These are phyloP conservation scores for Urostyla sp. DNA, from an alignment of 73 alveolate genomes.

Conservation along the genomic window DNA sequence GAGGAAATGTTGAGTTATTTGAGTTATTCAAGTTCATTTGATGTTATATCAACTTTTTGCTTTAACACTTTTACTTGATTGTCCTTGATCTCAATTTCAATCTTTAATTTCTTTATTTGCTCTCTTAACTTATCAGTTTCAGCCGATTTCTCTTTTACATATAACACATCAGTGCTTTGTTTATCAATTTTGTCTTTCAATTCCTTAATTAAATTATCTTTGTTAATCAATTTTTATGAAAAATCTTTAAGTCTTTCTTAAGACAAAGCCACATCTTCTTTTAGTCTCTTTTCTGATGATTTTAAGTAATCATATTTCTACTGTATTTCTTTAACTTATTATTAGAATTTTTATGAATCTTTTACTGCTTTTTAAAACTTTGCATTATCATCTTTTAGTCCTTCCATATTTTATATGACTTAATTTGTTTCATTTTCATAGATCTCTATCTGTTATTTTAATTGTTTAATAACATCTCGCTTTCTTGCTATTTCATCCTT, in stretches of 20 bases:
- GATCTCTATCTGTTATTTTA: conserved; percentile 52
- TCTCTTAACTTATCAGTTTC: conserved; percentile 69
- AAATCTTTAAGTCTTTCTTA: conserved; percentile 41
- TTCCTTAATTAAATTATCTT: conserved; percentile 63
- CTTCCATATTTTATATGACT: conserved; percentile 52
- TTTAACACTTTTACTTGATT: conserved; percentile 56
- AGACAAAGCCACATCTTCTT: conserved; percentile 45
- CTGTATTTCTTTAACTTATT: conserved; percentile 64
- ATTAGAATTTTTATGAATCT: conserved; percentile 54
- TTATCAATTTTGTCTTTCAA: conserved; percentile 56
- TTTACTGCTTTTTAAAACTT: conserved; percentile 48
- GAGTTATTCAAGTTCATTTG: conserved; percentile 46
- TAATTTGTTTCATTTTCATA: conserved; percentile 52
- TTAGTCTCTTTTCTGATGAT: conserved; percentile 28
- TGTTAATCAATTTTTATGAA: conserved; percentile 49
- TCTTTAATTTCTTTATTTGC: conserved; percentile 58
- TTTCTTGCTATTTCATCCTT: conserved; percentile 69
- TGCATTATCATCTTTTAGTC: conserved; percentile 55
- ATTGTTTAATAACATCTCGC: conserved; percentile 52
- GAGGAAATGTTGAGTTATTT: conserved; percentile 22
- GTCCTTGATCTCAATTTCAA: conserved; percentile 68
- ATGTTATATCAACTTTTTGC: conserved; percentile 47
- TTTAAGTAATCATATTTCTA: conserved; percentile 28
- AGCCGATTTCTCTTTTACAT: not conserved
- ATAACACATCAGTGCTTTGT: not conserved